Base-by-base conservation (phyloP, 345 rosid species). In the Boechera divaricarpa region DNA sequence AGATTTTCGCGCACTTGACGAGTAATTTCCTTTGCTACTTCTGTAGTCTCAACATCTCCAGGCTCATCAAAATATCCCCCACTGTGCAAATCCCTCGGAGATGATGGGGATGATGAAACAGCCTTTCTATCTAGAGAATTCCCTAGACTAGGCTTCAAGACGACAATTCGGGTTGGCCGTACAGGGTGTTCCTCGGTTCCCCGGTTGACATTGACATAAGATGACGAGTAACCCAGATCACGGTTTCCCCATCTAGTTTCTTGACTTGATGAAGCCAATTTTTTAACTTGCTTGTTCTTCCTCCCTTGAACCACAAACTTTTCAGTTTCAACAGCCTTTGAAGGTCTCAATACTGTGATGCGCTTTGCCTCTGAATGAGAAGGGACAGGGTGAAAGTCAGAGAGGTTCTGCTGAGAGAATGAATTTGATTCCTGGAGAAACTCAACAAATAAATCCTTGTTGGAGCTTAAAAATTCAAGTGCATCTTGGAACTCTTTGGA, bases 321-420 rank as follows among this genome's bases (percentile, higher is more conserved):
- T 18, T 85, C 90, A 62, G 78, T 80, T 77, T 87, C 93, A 74
- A 85, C 83, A 77, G 84, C 74, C 82, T 90, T 93, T 0, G 96
- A 85, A 77, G 99, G 98, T 84, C 83, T 93, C 69, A 93, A 90
- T 63, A 96, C 90, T 63, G 97, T 90, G 63, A 96, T 96, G 61
- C 88, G 90, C 76, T 88, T 93, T 16, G 89, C 87, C 85, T 91
- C 90, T 16, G 86, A 80, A 72, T 89, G 86, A 75, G 81, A 82
- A 81, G 93, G 82, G 72, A 82, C 63, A 41, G 80, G 71, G 83
- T 86, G 96, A 74, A 80, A 76, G 63, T 88, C 84, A 2, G 81
- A 67, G 35, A 51, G 58, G 44, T 79, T 54, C 69, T 73, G 68
- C 69, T 72, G 81, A 65, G 69, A 57, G 47, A 72, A 78, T 9